Conservation (phyloP, 139 green algal genomes). For the Edaphochlamys debaryana region DNA sequence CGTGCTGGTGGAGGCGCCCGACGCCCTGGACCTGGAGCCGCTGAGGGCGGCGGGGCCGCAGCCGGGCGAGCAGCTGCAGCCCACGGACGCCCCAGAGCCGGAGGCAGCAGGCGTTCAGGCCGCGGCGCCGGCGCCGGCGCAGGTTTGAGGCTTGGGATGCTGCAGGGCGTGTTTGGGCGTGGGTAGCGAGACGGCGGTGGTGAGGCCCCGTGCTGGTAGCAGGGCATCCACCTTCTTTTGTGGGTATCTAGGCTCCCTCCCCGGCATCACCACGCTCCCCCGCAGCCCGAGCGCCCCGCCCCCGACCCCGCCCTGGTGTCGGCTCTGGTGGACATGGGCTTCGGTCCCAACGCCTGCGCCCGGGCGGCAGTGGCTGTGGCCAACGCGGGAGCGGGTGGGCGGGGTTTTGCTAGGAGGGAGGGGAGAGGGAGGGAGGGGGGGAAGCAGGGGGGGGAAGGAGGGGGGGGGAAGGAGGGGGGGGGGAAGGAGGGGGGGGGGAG, state of each 20-base stretch:
- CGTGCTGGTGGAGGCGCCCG: slow-evolving; percentile 87
- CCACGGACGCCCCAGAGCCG: slow-evolving; percentile 60
- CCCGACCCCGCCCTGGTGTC: slow-evolving; percentile 47
- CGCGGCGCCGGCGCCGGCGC: background rate
- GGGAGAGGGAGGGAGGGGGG: background rate
- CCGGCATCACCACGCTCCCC: too few species aligned
- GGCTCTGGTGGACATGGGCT: slow-evolving; percentile 87
- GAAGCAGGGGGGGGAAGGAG: too few species aligned
- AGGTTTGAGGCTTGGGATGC: too few species aligned
- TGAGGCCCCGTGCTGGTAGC: too few species aligned
- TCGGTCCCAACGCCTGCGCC: slow-evolving; percentile 82
- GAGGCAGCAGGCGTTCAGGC: slow-evolving; percentile 34
- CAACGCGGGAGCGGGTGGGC: slow-evolving; percentile 46
- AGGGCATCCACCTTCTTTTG: too few species aligned
- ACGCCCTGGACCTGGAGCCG: slow-evolving; percentile 81
- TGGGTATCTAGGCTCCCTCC: too few species aligned
- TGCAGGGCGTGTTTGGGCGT: too few species aligned
- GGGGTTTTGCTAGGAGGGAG: too few species aligned
- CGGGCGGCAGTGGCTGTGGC: slow-evolving; percentile 72
- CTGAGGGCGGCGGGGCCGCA: slow-evolving; percentile 75
- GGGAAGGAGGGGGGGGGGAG: too few species aligned
- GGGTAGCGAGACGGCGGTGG: too few species aligned
- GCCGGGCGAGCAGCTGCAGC: slow-evolving; percentile 84
- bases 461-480: too few species aligned
- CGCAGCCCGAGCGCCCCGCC: too few species aligned